Base-by-base conservation (phyloP, 371 early-diverging fungal species). In the Zychaea mexicana region DNA sequence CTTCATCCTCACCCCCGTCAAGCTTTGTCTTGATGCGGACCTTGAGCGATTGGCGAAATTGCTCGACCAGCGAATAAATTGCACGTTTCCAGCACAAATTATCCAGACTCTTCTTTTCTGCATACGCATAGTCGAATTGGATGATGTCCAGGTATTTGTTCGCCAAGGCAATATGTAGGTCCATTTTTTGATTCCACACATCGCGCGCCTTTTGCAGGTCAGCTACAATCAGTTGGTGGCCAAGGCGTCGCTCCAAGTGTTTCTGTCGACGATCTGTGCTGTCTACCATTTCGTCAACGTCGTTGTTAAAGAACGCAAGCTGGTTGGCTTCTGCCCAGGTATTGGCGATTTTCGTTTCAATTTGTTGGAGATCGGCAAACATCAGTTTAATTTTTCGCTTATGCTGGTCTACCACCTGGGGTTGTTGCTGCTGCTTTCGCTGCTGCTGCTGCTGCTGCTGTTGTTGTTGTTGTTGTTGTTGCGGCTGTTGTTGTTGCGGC, bases 21-120 rank as follows among this genome's bases (percentile, higher is more conserved):
- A 32, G 8, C 2, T 13, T 2, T 24, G 36, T 33, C 17, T 56
- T 60, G 1, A 61, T 24, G 13, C 72, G 63, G 57, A 63, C 62
- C 38, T 78, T 71, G 9, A 88, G 57, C 2, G 85, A 79, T 2
- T 68, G 64, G 33, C 89, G 82, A 47, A 87, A 87, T 31, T 85
- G 79, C 19, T 85, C 85, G 4, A 88, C 83, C 38, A 87, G 64
- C 1, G 85, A 80, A 54, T 88, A 87, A n/a, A 87, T 72, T 30
- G 85, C 87, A 27, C 80, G 69, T 52, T 86, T 88, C 89, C 89
- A 88, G 55, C 86, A 88, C 42, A 85, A 68, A n/a, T 77, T 76
- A 31, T 84, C 86, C 19, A 88, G 76, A 21, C 83, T 84, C 53
- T 88, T 85, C 66, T 85, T 88, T 47, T 83, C 69, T 0, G 87